These are phyloP conservation scores for Pleurotus pulmonarius DNA, from an alignment of 768 basidiomycete genomes.

Conservation along the genomic window DNA sequence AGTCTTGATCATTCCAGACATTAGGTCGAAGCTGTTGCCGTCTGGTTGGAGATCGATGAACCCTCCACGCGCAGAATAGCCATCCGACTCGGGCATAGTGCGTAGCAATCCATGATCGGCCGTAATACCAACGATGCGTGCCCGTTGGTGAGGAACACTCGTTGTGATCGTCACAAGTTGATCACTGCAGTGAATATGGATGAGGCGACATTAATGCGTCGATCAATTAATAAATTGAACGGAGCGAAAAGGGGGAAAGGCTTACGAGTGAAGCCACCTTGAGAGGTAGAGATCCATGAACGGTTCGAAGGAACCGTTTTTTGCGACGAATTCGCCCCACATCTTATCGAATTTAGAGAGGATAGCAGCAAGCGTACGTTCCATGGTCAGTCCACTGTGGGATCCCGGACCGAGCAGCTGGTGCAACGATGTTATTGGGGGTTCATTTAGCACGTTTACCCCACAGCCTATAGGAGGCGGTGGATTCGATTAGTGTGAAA, in stretches of 20 bases:
- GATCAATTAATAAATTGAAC: neutral
- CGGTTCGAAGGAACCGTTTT: slow-evolving; percentile 68
- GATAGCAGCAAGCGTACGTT: slow-evolving; percentile 70
- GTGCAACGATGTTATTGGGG: slow-evolving; percentile 78
- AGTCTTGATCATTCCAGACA: slow-evolving; percentile 78
- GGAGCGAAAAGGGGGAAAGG: slow-evolving; percentile 16
- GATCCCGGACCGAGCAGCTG: slow-evolving; percentile 49
- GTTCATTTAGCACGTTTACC: slow-evolving; percentile 78
- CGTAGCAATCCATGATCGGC: slow-evolving; percentile 83
- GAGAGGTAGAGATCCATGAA: slow-evolving; percentile 79
- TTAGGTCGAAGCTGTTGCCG: slow-evolving; percentile 94
- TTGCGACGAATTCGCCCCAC: slow-evolving; percentile 70
- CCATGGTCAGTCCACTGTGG: slow-evolving; percentile 50
- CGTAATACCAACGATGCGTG: slow-evolving; percentile 84
- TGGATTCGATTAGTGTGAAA: neutral
- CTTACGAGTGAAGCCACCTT: slow-evolving; percentile 91
- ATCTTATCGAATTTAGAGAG: slow-evolving; percentile 73
- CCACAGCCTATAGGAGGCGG: slow-evolving; percentile 65
- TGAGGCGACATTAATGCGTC: neutral
- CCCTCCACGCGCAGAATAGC: slow-evolving; percentile 22
- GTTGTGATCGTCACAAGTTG: slow-evolving; percentile 83
- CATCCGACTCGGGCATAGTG: slow-evolving; percentile 60
- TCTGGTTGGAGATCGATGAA: slow-evolving; percentile 95
- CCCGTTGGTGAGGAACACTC: slow-evolving; percentile 58
- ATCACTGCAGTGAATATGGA: slow-evolving; percentile 46